Evolutionary conservation across 495 filamentous ascomycete species (phyloP).

Genomic region (Tetracladium marchalianum): DNA sequence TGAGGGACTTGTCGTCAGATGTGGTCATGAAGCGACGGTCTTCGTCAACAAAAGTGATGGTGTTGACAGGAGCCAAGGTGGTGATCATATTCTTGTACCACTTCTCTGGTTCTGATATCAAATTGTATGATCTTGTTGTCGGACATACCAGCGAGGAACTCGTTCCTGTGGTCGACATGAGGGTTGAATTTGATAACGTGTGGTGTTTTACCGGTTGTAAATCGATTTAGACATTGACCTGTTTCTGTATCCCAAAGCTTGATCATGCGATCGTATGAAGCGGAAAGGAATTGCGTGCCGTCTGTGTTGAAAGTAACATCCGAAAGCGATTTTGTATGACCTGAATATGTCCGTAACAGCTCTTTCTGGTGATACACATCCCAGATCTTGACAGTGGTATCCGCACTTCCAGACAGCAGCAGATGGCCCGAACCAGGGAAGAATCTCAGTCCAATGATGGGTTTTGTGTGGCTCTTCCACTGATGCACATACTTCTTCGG

Average conservation of each 20-base stretch:
- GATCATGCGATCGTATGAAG: conserved; percentile 85
- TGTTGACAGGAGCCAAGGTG: conserved; percentile 96
- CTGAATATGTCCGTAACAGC: conserved; percentile 78
- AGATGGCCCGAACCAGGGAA: conserved; percentile 82
- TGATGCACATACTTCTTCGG: conserved; percentile 90
- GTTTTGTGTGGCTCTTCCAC: conserved; percentile 77
- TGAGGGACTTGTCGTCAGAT: conserved; percentile 86
- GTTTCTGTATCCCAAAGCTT: conserved; percentile 98
- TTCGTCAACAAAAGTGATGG: conserved; percentile 91
- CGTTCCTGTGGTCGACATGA: conserved; percentile 58
- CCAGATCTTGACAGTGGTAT: conserved; percentile 88
- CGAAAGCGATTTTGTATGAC: conserved; percentile 82
- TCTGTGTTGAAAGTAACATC: conserved; percentile 78
- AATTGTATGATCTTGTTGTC: conserved; percentile 99
- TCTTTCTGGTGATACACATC: conserved; percentile 86
- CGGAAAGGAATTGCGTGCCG: conserved; percentile 85
- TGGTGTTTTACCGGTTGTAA: conserved; percentile 86
- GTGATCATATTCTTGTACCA: conserved; percentile 97
- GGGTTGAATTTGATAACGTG: conserved; percentile 95
- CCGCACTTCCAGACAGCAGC: conserved; percentile 74
- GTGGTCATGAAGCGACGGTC: conserved; percentile 96
- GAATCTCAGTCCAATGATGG: conserved; percentile 80
- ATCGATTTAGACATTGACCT: conserved; percentile 73
- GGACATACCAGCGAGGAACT: conserved; percentile 92
- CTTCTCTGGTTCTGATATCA: conserved; percentile 68